Conservation (phyloP, 2,329 filamentous ascomycete species). For the Colletotrichum gloeosporioides region DNA sequence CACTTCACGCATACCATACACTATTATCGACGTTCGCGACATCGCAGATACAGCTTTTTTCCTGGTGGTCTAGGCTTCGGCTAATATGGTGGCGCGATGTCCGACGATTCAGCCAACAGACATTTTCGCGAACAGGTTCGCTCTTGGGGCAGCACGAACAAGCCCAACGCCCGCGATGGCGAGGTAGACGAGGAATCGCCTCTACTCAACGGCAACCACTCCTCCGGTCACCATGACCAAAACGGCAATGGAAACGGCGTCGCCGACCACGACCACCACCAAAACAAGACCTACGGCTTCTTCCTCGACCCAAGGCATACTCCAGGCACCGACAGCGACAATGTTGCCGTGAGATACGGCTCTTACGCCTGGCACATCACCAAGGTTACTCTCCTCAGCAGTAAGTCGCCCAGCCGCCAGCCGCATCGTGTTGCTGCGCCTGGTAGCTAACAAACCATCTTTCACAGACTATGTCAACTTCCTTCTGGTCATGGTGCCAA, state of each 20-base stretch:
- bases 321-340: slow-evolving; percentile 57
- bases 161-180: slow-evolving; percentile 22
- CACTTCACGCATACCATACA: not conserved
- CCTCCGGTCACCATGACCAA: slow-evolving; percentile 17
- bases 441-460: slow-evolving; percentile 1
- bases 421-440: not conserved
- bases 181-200: slow-evolving; percentile 44
- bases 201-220: slow-evolving; percentile 42
- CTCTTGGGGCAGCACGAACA: slow-evolving; percentile 26
- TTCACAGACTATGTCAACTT: slow-evolving; percentile 67
- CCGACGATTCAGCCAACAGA: slow-evolving; percentile 28
- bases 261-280: slow-evolving; percentile 20
- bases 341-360: slow-evolving; percentile 47
- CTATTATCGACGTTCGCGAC: not conserved
- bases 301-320: slow-evolving; percentile 56
- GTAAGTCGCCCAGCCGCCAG: slow-evolving; percentile 43
- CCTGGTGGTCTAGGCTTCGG: slow-evolving; percentile 6
- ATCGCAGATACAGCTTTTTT: not conserved
- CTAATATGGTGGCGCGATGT: slow-evolving; percentile 39
- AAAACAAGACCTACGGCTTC: slow-evolving; percentile 41
- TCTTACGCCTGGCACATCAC: slow-evolving; percentile 59
- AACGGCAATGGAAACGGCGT: slow-evolving; percentile 18
- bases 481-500: slow-evolving; percentile 74
- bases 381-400: slow-evolving; percentile 64
- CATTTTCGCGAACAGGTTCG: slow-evolving; percentile 30